These are phyloP conservation scores for Pelargonium cotyledonis DNA, from an alignment of 441 rosid species.

Conservation along the genomic window DNA sequence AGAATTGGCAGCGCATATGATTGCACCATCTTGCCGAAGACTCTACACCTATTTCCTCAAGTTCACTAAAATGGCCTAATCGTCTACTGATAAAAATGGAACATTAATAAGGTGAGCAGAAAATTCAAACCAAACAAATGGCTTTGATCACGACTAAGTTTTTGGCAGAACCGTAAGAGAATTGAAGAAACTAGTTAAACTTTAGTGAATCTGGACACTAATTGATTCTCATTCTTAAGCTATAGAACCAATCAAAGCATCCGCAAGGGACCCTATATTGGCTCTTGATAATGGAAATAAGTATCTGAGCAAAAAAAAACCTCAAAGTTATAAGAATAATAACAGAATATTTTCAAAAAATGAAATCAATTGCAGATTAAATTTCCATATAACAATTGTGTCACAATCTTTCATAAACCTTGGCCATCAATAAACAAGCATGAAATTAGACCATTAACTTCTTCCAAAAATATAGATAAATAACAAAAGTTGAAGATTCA, in stretches of 20 bases:
- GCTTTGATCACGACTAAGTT: neutral
- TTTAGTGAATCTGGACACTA: neutral
- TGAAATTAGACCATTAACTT: too few relatives aligned
- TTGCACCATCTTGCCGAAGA: constrained; percentile 23
- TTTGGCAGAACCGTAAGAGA: neutral
- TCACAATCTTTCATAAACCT: too few relatives aligned
- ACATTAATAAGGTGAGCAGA: neutral
- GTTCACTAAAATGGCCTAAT: constrained; percentile 9
- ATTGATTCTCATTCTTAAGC: neutral
- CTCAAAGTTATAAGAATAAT: neutral
- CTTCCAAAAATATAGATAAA: too few relatives aligned
- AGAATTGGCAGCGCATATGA: constrained; percentile 26
- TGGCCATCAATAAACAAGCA: too few relatives aligned
- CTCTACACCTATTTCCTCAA: neutral
- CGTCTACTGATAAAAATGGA: neutral
- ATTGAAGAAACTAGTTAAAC: neutral
- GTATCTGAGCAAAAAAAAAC: neutral
- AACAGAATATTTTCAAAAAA: neutral
- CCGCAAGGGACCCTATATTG: neutral
- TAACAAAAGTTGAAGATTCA: too few relatives aligned
- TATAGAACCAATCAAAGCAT: neutral
- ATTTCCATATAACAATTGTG: neutral
- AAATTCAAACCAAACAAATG: neutral
- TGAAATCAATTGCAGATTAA: neutral
- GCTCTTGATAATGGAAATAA: neutral